Evolutionary conservation across 371 early-diverging fungal genomes (phyloP), one percentile per base, ranked within the genome.

Genomic region (Sanchytrium tribonematis): DNA sequence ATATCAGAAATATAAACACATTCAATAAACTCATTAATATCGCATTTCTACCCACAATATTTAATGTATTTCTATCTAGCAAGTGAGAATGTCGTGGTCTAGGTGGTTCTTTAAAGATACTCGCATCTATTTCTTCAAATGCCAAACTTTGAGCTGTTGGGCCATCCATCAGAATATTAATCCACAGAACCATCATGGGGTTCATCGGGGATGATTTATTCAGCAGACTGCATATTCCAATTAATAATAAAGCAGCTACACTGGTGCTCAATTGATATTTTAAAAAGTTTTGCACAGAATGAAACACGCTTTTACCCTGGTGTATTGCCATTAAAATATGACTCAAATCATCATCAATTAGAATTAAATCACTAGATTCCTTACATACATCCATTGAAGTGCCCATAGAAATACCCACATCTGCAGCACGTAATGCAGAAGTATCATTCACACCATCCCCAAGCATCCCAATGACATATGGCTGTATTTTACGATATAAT

Each of bases 161-260:
- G 0, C 92, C 92, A 74, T 93, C 91, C 86, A 89, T 88, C 68
- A 90, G 83, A 71, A 89, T 88, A 75, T 90, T 89, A 71, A 95
- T 93, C 93, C 92, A 95, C 68, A 95, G 79, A 74, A 95, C 92
- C 73, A 93, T 94, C 93, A 93, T 95, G 16, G 96, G 88, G 73
- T 95, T 95, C 71, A 95, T 77, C 30, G 96, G 96, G 70, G 90
- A 89, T n/a, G 83, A 80, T 28, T 89, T 75, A 28, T 90, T 91
- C 72, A 91, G 83, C 29, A 91, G 72, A 0, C 92, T 93, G 22
- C 91, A 80, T 29, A 90, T 73, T 22, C 91, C 89, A 73, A 93
- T 89, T 73, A 94, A 74, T 0, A 87, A 80, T 69, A 94, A 78
- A 0, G 91, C 89, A 29, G 90, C 84, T 5, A 88, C 77, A 75